Evolutionary conservation across 2,329 filamentous ascomycete genomes (phyloP), one percentile per base, ranked within the genome.

Genomic region (Calonectria pseudoturangicola): DNA sequence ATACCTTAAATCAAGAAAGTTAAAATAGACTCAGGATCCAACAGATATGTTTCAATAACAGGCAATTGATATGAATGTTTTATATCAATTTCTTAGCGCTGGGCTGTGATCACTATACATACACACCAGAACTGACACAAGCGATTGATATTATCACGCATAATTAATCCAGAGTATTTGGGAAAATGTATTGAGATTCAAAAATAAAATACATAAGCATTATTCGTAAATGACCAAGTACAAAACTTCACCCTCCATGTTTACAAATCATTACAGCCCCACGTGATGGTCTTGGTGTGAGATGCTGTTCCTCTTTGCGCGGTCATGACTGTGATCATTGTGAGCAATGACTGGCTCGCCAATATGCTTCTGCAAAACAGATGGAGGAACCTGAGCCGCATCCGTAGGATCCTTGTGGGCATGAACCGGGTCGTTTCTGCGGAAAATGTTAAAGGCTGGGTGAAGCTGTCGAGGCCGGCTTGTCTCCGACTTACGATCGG

Each of bases 311-410:
- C 89, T 82, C 45, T 85, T 83, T 36, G 82, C 83, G 2, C 86
- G 87, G 15, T 86, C 83, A 66, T 90, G 86, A 0, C 66, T 43
- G 5, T 78, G 74, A 47, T 89, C 85, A 1, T 81, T 85, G 66
- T 90, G 88, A 56, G 84, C 82, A n/a, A 89, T 79, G 1, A 78
- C 66, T 0, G 89, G 87, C 2, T 82, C 83, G 2, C 88, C 89
- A 45, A 90, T 73, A 56, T 87, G 84, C 76, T 87, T 82, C 62
- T 83, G 83, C 72, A 92, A 56, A 0, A 88, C 86, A 2, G 89
- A 91, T 6, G 90, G 89, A 1, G 89, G 89, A 0, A 91, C 89
- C 78, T 91, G 89, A 0, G 89, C 83, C 1, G 90, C 89, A 73
- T 91, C 89, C 21, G 85, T 88, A 4, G 89, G 89, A 58, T 91